Evolutionary conservation across 352 stramenopile genomes (phyloP).

Genomic region (Phytopythium delawarense): DNA sequence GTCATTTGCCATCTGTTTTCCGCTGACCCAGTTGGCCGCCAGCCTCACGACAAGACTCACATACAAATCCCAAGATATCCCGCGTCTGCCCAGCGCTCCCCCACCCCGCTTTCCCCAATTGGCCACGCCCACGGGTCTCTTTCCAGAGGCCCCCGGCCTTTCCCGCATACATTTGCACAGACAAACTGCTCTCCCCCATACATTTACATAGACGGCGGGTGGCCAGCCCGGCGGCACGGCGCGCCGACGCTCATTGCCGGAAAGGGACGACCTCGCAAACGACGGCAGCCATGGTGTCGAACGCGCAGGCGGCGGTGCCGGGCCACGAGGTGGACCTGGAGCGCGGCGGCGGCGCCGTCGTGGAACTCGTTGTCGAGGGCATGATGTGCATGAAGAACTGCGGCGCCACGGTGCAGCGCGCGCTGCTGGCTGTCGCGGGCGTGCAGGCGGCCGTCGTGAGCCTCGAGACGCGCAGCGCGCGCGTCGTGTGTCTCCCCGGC

Average conservation of each 20-base stretch:
- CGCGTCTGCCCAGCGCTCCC: neutral
- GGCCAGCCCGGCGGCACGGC: neutral
- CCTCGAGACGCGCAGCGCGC: conserved; percentile 61
- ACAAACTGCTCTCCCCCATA: too few relatives aligned
- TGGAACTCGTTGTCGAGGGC: conserved; percentile 85
- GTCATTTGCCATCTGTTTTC: neutral
- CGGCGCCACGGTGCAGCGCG: conserved; percentile 85
- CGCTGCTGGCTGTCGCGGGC: conserved; percentile 59
- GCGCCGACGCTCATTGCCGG: conserved; percentile 3
- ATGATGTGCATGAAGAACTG: conserved; percentile 97
- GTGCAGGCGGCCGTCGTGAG: conserved; percentile 63
- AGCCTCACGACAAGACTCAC: neutral
- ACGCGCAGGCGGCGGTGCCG: neutral
- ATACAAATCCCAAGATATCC: neutral
- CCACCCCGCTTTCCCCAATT: neutral
- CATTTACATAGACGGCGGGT: neutral
- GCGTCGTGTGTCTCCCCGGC: conserved; percentile 42
- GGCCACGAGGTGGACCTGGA: conserved; percentile 10
- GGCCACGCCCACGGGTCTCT: conserved; percentile 2
- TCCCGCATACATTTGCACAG: neutral
- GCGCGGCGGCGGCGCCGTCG: conserved; percentile 15
- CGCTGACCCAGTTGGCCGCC: neutral
- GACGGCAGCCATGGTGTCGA: conserved; percentile 6
- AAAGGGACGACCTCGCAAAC: neutral
- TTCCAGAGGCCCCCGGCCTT: neutral